phyloP scores from a whole-genome alignment of 805 yeast species.

The Schizosaccharomyces osmophilus region DNA sequence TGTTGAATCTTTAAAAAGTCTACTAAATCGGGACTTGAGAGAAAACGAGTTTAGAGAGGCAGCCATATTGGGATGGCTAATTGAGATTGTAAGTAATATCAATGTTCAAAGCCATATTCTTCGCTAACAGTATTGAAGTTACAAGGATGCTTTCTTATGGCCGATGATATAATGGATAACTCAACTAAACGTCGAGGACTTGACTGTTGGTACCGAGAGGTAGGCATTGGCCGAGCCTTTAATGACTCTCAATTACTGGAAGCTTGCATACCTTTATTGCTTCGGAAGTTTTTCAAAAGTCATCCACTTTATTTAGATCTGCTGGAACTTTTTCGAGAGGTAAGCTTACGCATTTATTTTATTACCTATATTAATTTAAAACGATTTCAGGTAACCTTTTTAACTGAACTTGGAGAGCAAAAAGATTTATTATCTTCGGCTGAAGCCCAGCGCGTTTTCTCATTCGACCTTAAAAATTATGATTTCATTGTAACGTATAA shows the following conservation, averaged over 20 bases:
- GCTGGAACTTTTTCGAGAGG: background rate
- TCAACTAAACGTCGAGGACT: background rate
- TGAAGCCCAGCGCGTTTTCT: background rate
- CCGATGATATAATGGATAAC: background rate
- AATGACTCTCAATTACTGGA: background rate
- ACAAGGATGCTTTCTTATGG: background rate
- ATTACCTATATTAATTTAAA: background rate
- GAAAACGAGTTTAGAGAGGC: background rate
- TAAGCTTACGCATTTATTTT: background rate
- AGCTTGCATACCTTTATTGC: background rate
- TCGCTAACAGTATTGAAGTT: background rate
- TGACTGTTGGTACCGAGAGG: background rate
- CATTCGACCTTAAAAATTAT: background rate
- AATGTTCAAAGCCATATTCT: background rate
- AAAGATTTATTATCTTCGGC: background rate
- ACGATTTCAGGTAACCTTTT: background rate
- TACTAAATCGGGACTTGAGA: background rate
- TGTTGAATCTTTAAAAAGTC: background rate
- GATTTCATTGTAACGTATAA: background rate
- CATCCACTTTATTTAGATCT: background rate
- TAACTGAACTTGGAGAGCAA: background rate
- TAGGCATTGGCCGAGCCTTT: background rate
- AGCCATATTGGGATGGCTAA: background rate
- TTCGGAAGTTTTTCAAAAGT: background rate
- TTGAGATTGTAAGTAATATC: background rate